A percentile compares a stretch with the other conserved stretches of the same genome.
Conservation (phyloP, 768 basidiomycete genomes). For the Phylloporus sp. region DNA sequence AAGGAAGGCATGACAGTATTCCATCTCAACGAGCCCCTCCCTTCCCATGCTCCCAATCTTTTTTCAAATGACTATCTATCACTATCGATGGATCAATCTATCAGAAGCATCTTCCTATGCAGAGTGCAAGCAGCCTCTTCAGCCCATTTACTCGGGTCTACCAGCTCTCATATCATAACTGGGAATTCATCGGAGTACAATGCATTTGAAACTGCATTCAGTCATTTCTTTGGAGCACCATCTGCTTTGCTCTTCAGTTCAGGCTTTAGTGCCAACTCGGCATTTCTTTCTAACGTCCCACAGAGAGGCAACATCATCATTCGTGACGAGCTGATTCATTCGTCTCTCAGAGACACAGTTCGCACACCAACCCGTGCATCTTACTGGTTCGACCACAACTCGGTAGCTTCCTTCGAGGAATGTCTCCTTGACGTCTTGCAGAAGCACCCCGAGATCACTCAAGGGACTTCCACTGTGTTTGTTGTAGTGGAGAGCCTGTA, state of each 20-base stretch:
- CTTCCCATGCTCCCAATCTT: constrained; percentile 30
- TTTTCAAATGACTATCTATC: constrained; percentile 52
- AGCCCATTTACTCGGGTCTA: constrained; percentile 38
- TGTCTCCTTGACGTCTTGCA: constrained; percentile 26
- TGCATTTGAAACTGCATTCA: constrained; percentile 9
- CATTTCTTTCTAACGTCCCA: constrained; percentile 45
- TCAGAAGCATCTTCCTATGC: constrained; percentile 33
- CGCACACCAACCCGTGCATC: constrained; percentile 30
- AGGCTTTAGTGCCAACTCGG: constrained; percentile 50
- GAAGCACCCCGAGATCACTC: constrained; percentile 17
- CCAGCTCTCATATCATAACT: constrained; percentile 47
- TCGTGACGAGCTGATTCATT: constrained; percentile 50
- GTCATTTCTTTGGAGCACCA: constrained; percentile 24
- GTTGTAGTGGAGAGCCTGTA: constrained; percentile 52
- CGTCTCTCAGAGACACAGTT: constrained; percentile 49
- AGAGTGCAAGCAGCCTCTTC: constrained; percentile 16
- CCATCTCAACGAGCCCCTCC: constrained; percentile 14
- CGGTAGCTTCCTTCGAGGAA: constrained; percentile 30
- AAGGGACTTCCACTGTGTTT: constrained; percentile 36
- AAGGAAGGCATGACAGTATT: constrained; percentile 10
- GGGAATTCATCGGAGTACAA: constrained; percentile 29
- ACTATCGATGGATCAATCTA: constrained; percentile 31
- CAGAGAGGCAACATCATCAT: constrained; percentile 43
- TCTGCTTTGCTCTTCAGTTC: constrained; percentile 48
- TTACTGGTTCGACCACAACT: constrained; percentile 44